Percentiles rank a stretch among this genome's conserved stretches.
These are phyloP conservation scores for Amanita brunnescens DNA, from an alignment of 768 basidiomycete species.

Conservation along the genomic window DNA sequence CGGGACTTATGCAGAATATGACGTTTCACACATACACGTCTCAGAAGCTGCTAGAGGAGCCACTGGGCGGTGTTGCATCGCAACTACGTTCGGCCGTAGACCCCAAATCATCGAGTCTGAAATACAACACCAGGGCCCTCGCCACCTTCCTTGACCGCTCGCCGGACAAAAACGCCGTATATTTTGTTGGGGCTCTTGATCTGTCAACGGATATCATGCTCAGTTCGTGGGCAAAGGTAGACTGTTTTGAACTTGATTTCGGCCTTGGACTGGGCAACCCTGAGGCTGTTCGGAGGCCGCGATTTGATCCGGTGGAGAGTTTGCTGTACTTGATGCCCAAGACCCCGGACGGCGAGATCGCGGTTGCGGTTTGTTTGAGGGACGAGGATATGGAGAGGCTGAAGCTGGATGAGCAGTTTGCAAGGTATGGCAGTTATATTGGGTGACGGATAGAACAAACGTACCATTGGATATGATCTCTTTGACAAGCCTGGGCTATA, in stretches of 20 bases:
- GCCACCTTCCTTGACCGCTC: conserved; percentile 14
- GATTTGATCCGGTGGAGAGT: conserved; percentile 17
- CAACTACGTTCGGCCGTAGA: conserved; percentile 17
- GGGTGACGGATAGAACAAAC: neutral
- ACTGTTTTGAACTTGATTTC: conserved; percentile 16
- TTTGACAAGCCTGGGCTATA: no score
- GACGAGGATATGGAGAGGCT: conserved; percentile 19
- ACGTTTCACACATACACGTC: conserved; percentile 12
- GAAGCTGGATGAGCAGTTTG: conserved; percentile 17
- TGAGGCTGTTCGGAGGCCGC: conserved; percentile 20
- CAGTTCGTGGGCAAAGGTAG: conserved; percentile 20
- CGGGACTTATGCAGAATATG: conserved; percentile 21
- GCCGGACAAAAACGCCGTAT: conserved; percentile 10
- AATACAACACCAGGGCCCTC: conserved; percentile 13
- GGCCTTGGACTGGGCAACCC: conserved; percentile 16
- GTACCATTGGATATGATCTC: no score
- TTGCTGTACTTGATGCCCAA: conserved; percentile 20
- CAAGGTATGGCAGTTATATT: conserved; percentile 13
- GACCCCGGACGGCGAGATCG: conserved; percentile 15
- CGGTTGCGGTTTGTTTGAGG: conserved; percentile 16
- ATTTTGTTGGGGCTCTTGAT: conserved; percentile 14
- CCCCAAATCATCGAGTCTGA: conserved; percentile 13
- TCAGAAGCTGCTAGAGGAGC: conserved; percentile 10
- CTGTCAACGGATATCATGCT: conserved; percentile 17
- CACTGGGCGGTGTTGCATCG: conserved; percentile 16